Evolutionary conservation across 164 flowering plant genomes (phyloP), one percentile per base, ranked within the genome.

Genomic region (Stephania yunnanensis): DNA sequence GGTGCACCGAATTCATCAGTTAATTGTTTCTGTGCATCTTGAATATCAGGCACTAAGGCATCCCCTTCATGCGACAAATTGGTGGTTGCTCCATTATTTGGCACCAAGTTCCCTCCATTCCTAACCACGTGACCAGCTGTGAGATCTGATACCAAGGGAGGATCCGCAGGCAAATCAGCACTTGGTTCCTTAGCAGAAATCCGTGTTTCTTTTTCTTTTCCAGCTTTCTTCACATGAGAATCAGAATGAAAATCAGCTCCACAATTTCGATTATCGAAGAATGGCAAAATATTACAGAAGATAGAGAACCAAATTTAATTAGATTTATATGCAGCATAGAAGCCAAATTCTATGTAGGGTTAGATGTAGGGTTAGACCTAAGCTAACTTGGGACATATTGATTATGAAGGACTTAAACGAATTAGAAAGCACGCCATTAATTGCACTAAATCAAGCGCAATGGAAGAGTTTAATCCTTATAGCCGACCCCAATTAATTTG

Each of bases 121-220:
- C 75, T 73, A 66, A 72, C 77, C 61, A 50, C 46, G 46, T 74
- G 20, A 30, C 53, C 71, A 30, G 83, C 53, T 10, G 69, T 31
- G 45, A 76, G 83, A 64, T 78, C 73, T 31, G 84, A 73, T 68
- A 74, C 58, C 50, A 73, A 70, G 50, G 83, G 77, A 30, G 82
- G 78, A 72, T 76, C 79, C 48, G 64, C 81, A 52, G 74, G 77
- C 70, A 75, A 55, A 76, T 75, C 83, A 73, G 75, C 68, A 11
- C 78, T 70, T 29, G 87, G 81, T 46, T 71, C 79, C 82, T 77
- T 84, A 4, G 83, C 85, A 73, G 81, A 75, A 78, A 80, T 46
- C 79, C 78, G 77, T 6, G 73, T 76, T 44, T 87, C 88, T 75
- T 83, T 87, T 75, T 78, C 86, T 78, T 53, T 73, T 70, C 61